Base-by-base conservation (phyloP, 2,329 filamentous ascomycete species). In the Beauveria scarabaeidicola region DNA sequence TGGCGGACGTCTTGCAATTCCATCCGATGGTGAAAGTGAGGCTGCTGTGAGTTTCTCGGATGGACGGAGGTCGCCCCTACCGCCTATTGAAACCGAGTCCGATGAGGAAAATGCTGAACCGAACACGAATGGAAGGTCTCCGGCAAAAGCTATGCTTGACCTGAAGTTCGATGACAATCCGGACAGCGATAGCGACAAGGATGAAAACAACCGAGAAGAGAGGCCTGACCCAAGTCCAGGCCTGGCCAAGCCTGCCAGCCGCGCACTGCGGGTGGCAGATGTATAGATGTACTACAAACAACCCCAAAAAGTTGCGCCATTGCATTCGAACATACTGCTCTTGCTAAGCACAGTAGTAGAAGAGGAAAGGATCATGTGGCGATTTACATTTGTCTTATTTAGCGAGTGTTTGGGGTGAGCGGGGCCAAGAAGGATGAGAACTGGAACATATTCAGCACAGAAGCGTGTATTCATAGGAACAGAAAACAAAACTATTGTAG, bases 1-100 rank as follows among this genome's bases (percentile, higher is more conserved):
- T 17, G 74, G 74, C 17, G 76, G 75, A 5, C 71, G 70, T 58
- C 69, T 82, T 38, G 72, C 73, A 1, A 72, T 81, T 29, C 79
- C 78, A 2, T 82, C 78, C 1, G 82, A 84, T 60, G 81, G 81
- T 10, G 84, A 85, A 63, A 85, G 82, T 62, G 84, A 86, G 62
- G 78, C 76, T 4, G 83, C 82, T 0, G 67, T 82, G 17, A 86
- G 82, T 68, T 80, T 84, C 62, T 85, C 82, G 0, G 84, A 86
- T 17, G 83, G 81, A 2, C 74, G 78, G 27, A 75, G 78, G 58
- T 82, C 82, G 17, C 82, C 83, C 1, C 70, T 85, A 19, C 78
- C 81, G 10, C 78, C 77, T 0, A 77, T 81, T 40, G 79, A 80
- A 52, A 74, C 67, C 29, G 74, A 76, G 52, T 70, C 65, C 1